phyloP scores from a whole-genome alignment of 2,329 filamentous ascomycete species.

The Neofusicoccum ribis region DNA sequence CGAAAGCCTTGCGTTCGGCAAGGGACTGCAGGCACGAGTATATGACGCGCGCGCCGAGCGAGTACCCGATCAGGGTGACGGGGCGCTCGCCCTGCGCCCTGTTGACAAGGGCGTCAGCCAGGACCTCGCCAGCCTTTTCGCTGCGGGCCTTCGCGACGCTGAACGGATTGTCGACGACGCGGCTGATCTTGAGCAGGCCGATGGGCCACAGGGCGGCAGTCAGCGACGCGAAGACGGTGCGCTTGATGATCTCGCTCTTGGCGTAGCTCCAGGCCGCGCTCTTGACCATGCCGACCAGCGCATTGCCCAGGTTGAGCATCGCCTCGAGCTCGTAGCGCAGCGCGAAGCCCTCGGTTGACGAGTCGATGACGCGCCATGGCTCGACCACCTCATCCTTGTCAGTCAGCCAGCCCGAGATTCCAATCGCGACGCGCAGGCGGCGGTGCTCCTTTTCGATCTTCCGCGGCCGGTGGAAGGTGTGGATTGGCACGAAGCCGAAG shows the following conservation, averaged over 20 bases:
- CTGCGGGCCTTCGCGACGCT: conserved; percentile 72
- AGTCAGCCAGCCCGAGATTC: conserved; percentile 78
- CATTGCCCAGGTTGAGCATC: conserved; percentile 73
- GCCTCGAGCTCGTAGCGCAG: conserved; percentile 81
- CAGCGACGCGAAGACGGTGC: conserved; percentile 50
- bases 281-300: conserved; percentile 74
- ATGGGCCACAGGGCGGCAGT: conserved; percentile 53
- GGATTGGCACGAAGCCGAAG: conserved; percentile 68
- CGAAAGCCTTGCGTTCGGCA: conserved; percentile 77
- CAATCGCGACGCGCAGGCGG: conserved; percentile 74
- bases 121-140: conserved; percentile 75
- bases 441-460: conserved; percentile 52
- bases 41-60: conserved; percentile 77
- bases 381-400: conserved; percentile 68
- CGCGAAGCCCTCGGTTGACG: conserved; percentile 74
- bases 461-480: conserved; percentile 25
- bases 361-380: conserved; percentile 73
- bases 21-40: conserved; percentile 78
- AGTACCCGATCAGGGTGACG: conserved; percentile 79
- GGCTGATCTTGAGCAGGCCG: conserved; percentile 46
- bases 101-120: conserved; percentile 81
- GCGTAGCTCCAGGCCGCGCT: conserved; percentile 79
- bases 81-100: conserved; percentile 79
- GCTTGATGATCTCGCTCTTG: conserved; percentile 72
- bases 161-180: conserved; percentile 79